Base-by-base conservation (phyloP, 2,329 filamentous ascomycete genomes). In the Aspergillus texensis region DNA sequence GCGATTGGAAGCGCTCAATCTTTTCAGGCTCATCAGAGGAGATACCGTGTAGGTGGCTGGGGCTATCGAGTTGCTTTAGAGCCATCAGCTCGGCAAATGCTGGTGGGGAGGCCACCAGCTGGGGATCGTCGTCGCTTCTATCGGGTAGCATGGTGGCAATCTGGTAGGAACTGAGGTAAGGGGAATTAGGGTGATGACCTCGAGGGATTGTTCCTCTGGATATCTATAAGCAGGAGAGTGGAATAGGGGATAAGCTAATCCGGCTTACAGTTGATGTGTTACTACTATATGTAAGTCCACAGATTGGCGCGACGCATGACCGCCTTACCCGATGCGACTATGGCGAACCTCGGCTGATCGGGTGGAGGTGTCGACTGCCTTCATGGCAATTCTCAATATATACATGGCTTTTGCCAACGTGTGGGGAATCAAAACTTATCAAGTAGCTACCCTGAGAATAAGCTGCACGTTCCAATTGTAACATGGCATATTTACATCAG, bases 61-160 rank as follows among this genome's bases (percentile, higher is more conserved):
- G 60, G 46, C 67, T 65, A 26, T 67, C 66, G 8, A 77, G 66
- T 46, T 65, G 71, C 59, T 74, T 67, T 21, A 77, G 68, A 6
- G 72, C 71, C 74, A 78, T 77, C 46, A 77, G 62, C 30, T 73
- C 67, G 45, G 66, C 67, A 30, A 77, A 78, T 6, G 73, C 67
- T 56, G 45, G 43, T 28, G 70, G 66, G 62, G 65, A 68, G 36
- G 43, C 57, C 26, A 66, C 46, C 10, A 65, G 63, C 24, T 58
- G 57, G 32, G 62, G 36, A 30, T 63, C 60, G 43, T 2, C 30
- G n/a, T 62, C 58, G 28, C 62, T 39, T 46, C 52, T 9, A 32
- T 55, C 52, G 24, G 55, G 52, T 28, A 68, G 60, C 72, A 73
- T 73, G 32, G 14, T 60, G 32, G 24, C n/a, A 19, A 32, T 14